These are phyloP conservation scores for Begonia fuchsioides DNA, from an alignment of 306 rosid genomes.

Conservation along the genomic window DNA sequence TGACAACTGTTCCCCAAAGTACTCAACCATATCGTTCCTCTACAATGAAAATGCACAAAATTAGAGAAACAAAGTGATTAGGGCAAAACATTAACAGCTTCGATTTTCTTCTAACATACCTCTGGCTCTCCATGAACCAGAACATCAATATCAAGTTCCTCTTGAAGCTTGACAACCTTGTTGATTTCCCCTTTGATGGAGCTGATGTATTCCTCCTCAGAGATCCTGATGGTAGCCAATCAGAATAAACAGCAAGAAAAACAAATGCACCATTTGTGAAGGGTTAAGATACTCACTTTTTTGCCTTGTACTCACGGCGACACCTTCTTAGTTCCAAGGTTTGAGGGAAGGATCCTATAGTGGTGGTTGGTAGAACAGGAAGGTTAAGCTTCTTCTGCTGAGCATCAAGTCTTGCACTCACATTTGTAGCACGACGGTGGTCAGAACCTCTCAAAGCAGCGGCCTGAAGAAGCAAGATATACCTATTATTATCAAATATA, in stretches of 20 bases:
- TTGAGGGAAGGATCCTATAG: conserved; percentile 84
- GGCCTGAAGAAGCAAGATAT: conserved; percentile 33
- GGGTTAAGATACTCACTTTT: conserved; percentile 28
- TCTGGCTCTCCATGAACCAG: conserved; percentile 88
- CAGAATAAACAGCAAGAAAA: not conserved
- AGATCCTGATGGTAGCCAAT: conserved; percentile 29
- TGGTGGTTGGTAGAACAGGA: conserved; percentile 77
- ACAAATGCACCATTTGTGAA: not conserved
- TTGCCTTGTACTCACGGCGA: conserved; percentile 77
- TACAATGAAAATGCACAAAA: too few species aligned
- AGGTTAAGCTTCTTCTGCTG: conserved; percentile 76
- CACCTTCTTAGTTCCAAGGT: conserved; percentile 60
- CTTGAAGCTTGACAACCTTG: conserved; percentile 73
- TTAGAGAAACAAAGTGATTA: not conserved
- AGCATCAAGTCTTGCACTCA: conserved; percentile 51
- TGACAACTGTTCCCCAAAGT: conserved; percentile 82
- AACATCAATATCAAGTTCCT: conserved; percentile 82
- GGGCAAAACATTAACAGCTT: not conserved
- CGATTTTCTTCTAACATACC: conserved; percentile 23
- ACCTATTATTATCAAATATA: too few species aligned
- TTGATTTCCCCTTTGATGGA: conserved; percentile 64
- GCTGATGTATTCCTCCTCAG: conserved; percentile 44
- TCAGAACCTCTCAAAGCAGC: conserved; percentile 63
- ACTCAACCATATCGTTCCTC: conserved; percentile 95
- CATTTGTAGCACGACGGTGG: conserved; percentile 55